A percentile compares a stretch with the other conserved stretches of the same genome.
phyloP scores from a whole-genome alignment of 306 rosid species.

The Lotus japonicus region DNA sequence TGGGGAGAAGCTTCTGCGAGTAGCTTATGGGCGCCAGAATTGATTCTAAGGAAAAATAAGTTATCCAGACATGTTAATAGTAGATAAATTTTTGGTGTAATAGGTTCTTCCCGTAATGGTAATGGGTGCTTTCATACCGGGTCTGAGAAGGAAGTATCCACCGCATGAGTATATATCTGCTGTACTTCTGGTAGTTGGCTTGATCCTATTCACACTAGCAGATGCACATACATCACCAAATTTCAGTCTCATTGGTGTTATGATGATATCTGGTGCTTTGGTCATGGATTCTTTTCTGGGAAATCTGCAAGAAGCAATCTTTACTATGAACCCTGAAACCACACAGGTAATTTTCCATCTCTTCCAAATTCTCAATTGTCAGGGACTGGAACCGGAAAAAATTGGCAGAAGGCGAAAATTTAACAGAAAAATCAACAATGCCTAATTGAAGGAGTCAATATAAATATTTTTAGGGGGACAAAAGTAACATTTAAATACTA shows the following conservation, averaged over 20 bases:
- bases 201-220: conserved; percentile 95
- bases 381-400: too few species aligned
- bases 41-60: too few species aligned
- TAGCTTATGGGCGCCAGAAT: too few species aligned
- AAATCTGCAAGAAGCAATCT: conserved; percentile 95
- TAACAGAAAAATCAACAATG: too few species aligned
- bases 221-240: conserved; percentile 94
- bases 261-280: conserved; percentile 91
- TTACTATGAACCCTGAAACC: conserved; percentile 92
- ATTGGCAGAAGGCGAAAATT: too few species aligned
- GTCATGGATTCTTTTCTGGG: conserved; percentile 94
- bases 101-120: conserved; percentile 98
- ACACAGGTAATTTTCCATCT: conserved; percentile 60
- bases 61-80: not conserved
- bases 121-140: conserved; percentile 98
- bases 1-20: too few species aligned
- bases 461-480: too few species aligned
- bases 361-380: not conserved
- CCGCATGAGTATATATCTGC: conserved; percentile 83
- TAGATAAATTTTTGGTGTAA: conserved; percentile 20
- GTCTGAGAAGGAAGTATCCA: conserved; percentile 84
- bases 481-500: too few species aligned
- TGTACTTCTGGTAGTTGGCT: conserved; percentile 77
- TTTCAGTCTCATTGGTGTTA: conserved; percentile 78
- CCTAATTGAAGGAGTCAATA: too few species aligned